These are phyloP conservation scores for Phytophthora europaea DNA, from an alignment of 352 stramenopile genomes.

Conservation along the genomic window DNA sequence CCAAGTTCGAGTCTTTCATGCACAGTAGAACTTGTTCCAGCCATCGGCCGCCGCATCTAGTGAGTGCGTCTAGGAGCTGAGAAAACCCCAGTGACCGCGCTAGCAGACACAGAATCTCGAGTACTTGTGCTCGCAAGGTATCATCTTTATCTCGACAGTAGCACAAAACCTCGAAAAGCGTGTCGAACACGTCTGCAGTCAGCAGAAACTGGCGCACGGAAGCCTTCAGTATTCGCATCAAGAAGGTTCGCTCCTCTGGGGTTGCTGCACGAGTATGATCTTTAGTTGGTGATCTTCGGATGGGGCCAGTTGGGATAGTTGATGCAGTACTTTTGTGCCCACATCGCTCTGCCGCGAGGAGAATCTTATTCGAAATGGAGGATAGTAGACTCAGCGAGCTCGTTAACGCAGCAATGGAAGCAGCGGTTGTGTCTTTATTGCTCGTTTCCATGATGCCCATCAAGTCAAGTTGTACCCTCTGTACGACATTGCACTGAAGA, in stretches of 20 bases:
- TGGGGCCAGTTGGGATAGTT: conserved; percentile 8
- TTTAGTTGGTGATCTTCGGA: conserved; percentile 14
- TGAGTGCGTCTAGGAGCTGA: conserved; percentile 64
- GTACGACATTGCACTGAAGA: conserved; percentile 66
- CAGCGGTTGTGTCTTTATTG: not conserved
- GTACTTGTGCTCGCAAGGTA: conserved; percentile 20
- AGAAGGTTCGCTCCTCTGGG: conserved; percentile 25
- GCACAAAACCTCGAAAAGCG: conserved; percentile 47
- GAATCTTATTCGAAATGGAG: conserved; percentile 27
- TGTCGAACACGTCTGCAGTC: conserved; percentile 43
- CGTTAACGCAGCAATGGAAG: conserved; percentile 4
- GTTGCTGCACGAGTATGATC: not conserved
- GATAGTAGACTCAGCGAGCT: conserved; percentile 33
- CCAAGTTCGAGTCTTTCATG: conserved; percentile 45
- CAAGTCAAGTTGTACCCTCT: conserved; percentile 57
- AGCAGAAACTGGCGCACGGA: conserved; percentile 34
- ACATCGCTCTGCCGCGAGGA: conserved; percentile 23
- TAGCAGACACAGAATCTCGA: conserved; percentile 43
- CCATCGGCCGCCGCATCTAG: conserved; percentile 57
- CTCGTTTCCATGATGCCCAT: conserved; percentile 19
- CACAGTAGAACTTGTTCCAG: conserved; percentile 59
- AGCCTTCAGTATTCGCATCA: conserved; percentile 37
- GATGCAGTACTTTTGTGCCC: not conserved
- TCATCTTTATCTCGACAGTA: conserved; percentile 27
- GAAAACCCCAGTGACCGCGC: conserved; percentile 61